Evolutionary conservation across 2,329 filamentous ascomycete species (phyloP).

Genomic region (Ophiosphaerella korrae): DNA sequence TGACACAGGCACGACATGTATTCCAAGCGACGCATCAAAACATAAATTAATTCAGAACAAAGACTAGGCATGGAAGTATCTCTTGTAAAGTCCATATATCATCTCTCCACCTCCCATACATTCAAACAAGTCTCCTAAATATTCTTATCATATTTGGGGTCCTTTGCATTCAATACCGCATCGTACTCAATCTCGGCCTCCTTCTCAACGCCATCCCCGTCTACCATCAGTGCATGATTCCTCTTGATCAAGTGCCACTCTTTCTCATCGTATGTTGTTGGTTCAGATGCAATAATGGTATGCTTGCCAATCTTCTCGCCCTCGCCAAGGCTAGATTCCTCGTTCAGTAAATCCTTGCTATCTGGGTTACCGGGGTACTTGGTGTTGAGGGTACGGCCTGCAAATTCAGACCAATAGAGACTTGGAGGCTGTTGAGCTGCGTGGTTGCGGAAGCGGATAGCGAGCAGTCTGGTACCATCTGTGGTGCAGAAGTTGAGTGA

Average conservation of each 20-base stretch:
- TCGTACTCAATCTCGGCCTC: conserved; percentile 48
- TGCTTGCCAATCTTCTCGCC: conserved; percentile 55
- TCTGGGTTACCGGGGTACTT: conserved; percentile 59
- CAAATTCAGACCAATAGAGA: conserved; percentile 57
- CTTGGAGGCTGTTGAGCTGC: conserved; percentile 57
- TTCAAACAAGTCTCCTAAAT: background rate
- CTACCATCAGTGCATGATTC: conserved; percentile 54
- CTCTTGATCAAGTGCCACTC: conserved; percentile 59
- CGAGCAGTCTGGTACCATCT: conserved; percentile 56
- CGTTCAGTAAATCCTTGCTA: conserved; percentile 41
- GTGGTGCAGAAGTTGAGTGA: conserved; percentile 60
- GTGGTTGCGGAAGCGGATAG: conserved; percentile 60
- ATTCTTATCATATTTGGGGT: conserved; percentile 37
- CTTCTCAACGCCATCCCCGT: conserved; percentile 47
- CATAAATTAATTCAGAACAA: background rate
- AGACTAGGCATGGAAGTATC: too few relatives aligned
- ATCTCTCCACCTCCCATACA: background rate
- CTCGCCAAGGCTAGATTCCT: conserved; percentile 41
- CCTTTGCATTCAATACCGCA: conserved; percentile 46
- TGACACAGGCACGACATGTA: too few relatives aligned
- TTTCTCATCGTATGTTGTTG: conserved; percentile 57
- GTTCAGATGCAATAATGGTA: conserved; percentile 60
- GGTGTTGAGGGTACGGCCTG: conserved; percentile 58
- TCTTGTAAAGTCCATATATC: background rate
- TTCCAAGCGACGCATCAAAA: too few relatives aligned